Percentiles rank a stretch among this genome's conserved stretches.
Evolutionary conservation across 1,139 yeast genomes (phyloP).

Genomic region (Arxiozyma slooffiae): DNA sequence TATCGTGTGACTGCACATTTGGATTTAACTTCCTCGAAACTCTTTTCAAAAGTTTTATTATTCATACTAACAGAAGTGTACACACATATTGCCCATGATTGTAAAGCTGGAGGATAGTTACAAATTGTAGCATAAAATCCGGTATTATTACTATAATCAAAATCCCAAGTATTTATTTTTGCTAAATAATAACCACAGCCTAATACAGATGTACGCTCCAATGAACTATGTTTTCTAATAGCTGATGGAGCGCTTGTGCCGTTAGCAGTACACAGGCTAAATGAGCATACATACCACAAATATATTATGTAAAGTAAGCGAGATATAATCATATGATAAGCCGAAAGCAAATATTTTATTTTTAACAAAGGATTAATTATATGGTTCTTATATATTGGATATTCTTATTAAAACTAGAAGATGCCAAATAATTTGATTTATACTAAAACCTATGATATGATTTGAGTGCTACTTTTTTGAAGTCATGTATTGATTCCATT

Average conservation of each 20-base stretch:
- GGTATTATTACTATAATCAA: neutral
- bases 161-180: constrained; percentile 5
- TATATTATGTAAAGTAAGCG: too few relatives aligned
- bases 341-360: too few relatives aligned
- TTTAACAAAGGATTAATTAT: too few relatives aligned
- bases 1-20: constrained; percentile 4
- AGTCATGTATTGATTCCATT: too few relatives aligned
- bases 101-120: constrained; percentile 18
- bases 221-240: neutral
- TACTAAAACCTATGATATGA: too few relatives aligned
- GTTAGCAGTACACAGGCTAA: neutral
- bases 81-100: constrained; percentile 16
- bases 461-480: too few relatives aligned
- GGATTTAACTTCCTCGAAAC: constrained; percentile 9
- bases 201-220: constrained; percentile 4
- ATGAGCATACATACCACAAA: neutral
- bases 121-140: constrained; percentile 11
- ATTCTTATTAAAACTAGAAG: too few relatives aligned
- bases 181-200: constrained; percentile 7
- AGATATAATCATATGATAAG: too few relatives aligned
- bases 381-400: too few relatives aligned
- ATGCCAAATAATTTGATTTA: too few relatives aligned
- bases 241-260: too few relatives aligned
- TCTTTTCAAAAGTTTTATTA: constrained; percentile 9
- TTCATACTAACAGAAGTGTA: constrained; percentile 7